phyloP scores from a whole-genome alignment of 1,139 yeast genomes.

The Saccharomyces hybrid region DNA sequence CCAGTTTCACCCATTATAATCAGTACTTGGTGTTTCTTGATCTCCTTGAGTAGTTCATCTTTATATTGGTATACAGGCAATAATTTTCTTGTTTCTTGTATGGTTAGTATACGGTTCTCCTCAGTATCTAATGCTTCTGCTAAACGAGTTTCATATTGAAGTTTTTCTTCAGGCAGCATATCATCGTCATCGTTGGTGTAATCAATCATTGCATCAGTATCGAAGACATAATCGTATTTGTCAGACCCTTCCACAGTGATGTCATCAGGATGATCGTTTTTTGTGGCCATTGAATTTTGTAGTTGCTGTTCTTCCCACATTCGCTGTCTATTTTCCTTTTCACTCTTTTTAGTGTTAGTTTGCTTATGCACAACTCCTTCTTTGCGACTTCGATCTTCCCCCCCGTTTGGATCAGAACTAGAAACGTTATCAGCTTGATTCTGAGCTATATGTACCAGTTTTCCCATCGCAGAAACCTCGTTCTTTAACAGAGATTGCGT shows the following conservation, averaged over 20 bases:
- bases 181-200: slow-evolving; percentile 44
- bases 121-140: slow-evolving; percentile 35
- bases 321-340: slow-evolving; percentile 13
- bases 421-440: neutral
- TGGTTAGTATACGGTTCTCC: slow-evolving; percentile 35
- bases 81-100: slow-evolving; percentile 33
- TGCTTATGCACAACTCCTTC: slow-evolving; percentile 5
- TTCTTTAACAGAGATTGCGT: neutral
- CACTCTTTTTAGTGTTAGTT: neutral
- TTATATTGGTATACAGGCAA: slow-evolving; percentile 66
- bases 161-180: slow-evolving; percentile 13
- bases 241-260: slow-evolving; percentile 41
- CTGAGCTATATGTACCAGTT: too few relatives aligned
- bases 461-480: too few relatives aligned
- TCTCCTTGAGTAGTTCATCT: slow-evolving; percentile 46
- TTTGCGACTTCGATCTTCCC: too few relatives aligned
- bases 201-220: slow-evolving; percentile 63
- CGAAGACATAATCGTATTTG: slow-evolving; percentile 76
- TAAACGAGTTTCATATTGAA: slow-evolving; percentile 27
- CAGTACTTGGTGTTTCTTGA: slow-evolving; percentile 62
- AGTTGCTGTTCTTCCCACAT: slow-evolving; percentile 28
- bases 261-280: slow-evolving; percentile 34
- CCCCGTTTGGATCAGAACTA: slow-evolving; percentile 5
- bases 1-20: slow-evolving; percentile 97
- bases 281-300: slow-evolving; percentile 21